Conservation (phyloP, 139 green algal species). For the Prasinococcaceae sp. region DNA sequence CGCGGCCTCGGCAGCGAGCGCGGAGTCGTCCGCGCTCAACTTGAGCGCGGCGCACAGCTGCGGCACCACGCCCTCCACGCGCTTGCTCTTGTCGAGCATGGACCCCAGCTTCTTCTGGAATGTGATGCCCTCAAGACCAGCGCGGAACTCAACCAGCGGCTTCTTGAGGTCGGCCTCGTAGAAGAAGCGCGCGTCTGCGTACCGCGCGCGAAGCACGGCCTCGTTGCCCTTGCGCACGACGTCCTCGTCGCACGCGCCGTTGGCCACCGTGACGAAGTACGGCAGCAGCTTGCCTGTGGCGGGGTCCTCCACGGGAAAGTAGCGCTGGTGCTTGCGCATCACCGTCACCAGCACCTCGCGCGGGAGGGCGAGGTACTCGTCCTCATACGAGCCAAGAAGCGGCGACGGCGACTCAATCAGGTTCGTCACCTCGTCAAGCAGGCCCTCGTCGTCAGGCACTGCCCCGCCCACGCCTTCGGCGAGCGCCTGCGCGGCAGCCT, state of each 20-base stretch:
- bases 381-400: conserved; percentile 63
- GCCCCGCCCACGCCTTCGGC: conserved; percentile 25
- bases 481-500: conserved; percentile 30
- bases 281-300: conserved; percentile 49
- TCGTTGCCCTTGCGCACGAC: conserved; percentile 74
- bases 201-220: conserved; percentile 84
- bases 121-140: conserved; percentile 28
- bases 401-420: conserved; percentile 75
- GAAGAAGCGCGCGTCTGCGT: conserved; percentile 96
- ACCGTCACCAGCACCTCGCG: conserved; percentile 91
- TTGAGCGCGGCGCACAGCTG: conserved; percentile 35
- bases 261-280: conserved; percentile 86
- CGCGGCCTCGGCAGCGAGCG: conserved; percentile 38
- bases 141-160: conserved; percentile 48
- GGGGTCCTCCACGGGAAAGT: conserved; percentile 79
- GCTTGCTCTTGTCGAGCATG: conserved; percentile 73
- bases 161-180: conserved; percentile 69
- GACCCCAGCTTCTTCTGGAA: conserved; percentile 81
- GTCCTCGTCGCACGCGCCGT: conserved; percentile 61
- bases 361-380: conserved; percentile 73
- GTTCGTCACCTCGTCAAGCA: conserved; percentile 60
- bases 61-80: conserved; percentile 52
- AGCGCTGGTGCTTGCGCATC: conserved; percentile 99
- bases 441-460: conserved; percentile 46
- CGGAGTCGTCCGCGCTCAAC: conserved; percentile 12